These are phyloP conservation scores for Centella asiatica DNA, from an alignment of 129 eudicot genomes.

Conservation along the genomic window DNA sequence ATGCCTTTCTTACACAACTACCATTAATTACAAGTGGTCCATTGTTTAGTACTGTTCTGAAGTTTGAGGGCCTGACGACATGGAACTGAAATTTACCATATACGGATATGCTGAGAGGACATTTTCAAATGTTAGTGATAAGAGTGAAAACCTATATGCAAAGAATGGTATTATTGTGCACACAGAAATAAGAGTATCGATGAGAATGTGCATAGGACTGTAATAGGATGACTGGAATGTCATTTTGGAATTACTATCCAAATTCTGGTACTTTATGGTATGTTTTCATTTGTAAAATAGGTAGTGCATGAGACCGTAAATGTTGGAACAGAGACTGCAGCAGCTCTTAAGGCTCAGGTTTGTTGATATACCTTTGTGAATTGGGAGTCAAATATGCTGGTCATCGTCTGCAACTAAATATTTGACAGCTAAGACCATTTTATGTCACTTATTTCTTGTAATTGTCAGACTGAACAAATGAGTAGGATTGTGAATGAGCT, in stretches of 20 bases:
- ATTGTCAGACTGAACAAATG: constrained; percentile 93
- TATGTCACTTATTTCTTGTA: neutral
- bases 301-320: constrained; percentile 74
- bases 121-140: neutral
- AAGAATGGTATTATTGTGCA: neutral
- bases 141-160: no score
- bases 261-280: neutral
- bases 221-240: neutral
- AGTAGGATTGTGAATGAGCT: constrained; percentile 91
- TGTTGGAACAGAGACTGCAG: constrained; percentile 96
- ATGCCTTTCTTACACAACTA: neutral
- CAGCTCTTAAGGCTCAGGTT: constrained; percentile 96
- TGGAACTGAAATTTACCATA: neutral
- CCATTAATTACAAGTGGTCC: neutral
- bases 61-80: neutral
- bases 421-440: constrained; percentile 13
- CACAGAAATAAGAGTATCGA: neutral
- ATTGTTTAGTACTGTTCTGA: neutral
- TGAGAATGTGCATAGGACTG: neutral
- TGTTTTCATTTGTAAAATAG: constrained; percentile 28
- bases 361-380: constrained; percentile 6
- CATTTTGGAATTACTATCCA: neutral
- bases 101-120: neutral
- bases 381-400: neutral
- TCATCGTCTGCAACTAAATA: neutral